These are phyloP conservation scores for Claviceps sp. DNA, from an alignment of 2,329 filamentous ascomycete species.

Conservation along the genomic window DNA sequence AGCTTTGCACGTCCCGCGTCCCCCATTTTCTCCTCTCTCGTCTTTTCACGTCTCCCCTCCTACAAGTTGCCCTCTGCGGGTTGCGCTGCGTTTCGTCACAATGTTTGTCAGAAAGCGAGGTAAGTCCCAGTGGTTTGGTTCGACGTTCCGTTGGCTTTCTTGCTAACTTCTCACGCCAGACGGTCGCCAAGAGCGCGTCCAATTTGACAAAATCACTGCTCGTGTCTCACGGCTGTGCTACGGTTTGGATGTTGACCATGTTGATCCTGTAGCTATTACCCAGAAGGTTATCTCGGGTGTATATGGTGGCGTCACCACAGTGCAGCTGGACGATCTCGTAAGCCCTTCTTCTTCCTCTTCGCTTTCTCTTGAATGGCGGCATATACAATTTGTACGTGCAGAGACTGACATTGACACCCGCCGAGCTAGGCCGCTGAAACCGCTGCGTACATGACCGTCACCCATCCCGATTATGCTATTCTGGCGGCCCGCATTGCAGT, in stretches of 20 bases:
- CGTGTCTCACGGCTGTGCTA: conserved; percentile 97
- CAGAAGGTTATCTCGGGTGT: conserved; percentile 99
- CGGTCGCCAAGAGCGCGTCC: conserved; percentile 98
- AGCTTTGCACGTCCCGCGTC: conserved; percentile 11
- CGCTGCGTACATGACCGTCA: conserved; percentile 98
- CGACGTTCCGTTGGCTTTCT: background rate
- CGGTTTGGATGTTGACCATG: conserved; percentile 84
- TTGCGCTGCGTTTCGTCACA: conserved; percentile 17
- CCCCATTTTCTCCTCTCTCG: conserved; percentile 5
- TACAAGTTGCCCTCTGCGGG: conserved; percentile 10
- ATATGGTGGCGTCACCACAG: conserved; percentile 92
- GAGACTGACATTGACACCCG: background rate
- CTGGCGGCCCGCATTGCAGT: conserved; percentile 96
- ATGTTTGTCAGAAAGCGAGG: conserved; percentile 54
- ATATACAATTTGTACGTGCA: background rate
- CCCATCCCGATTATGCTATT: conserved; percentile 96
- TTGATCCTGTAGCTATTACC: conserved; percentile 95
- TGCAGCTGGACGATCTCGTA: conserved; percentile 94
- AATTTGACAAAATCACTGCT: conserved; percentile 99
- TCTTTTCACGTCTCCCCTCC: background rate
- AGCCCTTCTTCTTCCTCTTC: conserved; percentile 6
- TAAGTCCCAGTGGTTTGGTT: conserved; percentile 22
- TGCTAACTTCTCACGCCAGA: conserved; percentile 42
- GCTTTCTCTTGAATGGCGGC: background rate
- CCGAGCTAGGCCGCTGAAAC: conserved; percentile 77